These are phyloP conservation scores for Cinnamomum micranthum DNA, from an alignment of 164 flowering plant species.

Conservation along the genomic window DNA sequence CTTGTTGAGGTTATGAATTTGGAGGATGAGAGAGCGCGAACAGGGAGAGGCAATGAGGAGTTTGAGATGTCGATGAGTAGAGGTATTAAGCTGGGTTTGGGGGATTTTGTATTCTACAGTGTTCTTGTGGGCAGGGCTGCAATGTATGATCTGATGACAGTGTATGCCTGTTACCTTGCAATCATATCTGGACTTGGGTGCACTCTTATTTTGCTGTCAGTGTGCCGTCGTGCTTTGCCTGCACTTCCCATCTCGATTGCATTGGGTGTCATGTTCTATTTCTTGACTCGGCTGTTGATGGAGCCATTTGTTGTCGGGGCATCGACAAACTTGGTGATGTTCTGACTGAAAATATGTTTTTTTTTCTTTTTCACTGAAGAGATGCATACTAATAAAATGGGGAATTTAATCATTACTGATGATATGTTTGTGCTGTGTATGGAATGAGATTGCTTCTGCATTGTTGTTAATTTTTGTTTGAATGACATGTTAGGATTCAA, in stretches of 20 bases:
- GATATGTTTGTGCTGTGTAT: constrained; percentile 1
- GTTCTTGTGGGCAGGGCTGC: constrained; percentile 98
- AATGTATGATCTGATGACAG: constrained; percentile 97
- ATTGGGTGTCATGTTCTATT: constrained; percentile 77
- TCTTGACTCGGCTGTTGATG: constrained; percentile 85
- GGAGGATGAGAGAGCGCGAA: constrained; percentile 12
- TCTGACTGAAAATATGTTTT: constrained; percentile 23
- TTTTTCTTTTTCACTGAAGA: background rate
- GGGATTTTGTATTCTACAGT: constrained; percentile 91
- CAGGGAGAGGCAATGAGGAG: background rate
- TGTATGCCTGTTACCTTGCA: constrained; percentile 96
- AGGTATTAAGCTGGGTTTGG: constrained; percentile 91
- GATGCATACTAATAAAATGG: background rate
- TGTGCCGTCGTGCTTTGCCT: constrained; percentile 74
- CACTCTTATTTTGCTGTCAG: constrained; percentile 80
- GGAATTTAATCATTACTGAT: background rate
- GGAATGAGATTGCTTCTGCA: background rate
- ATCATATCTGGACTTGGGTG: constrained; percentile 92
- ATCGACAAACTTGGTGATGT: constrained; percentile 80
- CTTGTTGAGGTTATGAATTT: constrained; percentile 35
- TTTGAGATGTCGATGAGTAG: constrained; percentile 5
- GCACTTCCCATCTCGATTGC: constrained; percentile 92
- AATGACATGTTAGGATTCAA: background rate
- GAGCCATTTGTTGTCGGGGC: constrained; percentile 89
- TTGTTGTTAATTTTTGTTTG: background rate